Percentiles rank a stretch among this genome's conserved stretches.
Evolutionary conservation across 371 early-diverging fungal species (phyloP).

Genomic region (Nematocida parisii): DNA sequence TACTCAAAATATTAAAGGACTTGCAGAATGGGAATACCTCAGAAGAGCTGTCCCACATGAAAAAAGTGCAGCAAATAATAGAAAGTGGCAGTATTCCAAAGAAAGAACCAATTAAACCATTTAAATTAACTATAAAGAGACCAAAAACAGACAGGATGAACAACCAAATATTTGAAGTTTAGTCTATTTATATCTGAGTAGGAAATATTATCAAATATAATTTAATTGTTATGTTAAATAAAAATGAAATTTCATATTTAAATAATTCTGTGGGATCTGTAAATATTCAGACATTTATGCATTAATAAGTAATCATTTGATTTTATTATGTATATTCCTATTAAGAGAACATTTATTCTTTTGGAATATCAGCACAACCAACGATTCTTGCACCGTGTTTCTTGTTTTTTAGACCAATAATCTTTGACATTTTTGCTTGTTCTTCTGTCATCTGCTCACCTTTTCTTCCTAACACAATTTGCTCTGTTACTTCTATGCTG

Average conservation of each 20-base stretch:
- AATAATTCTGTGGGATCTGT: too few species aligned
- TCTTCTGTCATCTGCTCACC: constrained; percentile 49
- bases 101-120: constrained; percentile 1
- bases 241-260: too few species aligned
- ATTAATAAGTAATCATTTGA: too few species aligned
- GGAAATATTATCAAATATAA: not conserved
- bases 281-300: too few species aligned
- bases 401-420: constrained; percentile 49
- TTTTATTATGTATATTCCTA: too few species aligned
- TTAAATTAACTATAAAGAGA: constrained; percentile 9
- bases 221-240: not conserved
- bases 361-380: constrained; percentile 7
- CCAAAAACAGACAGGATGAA: not conserved
- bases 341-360: constrained; percentile 19
- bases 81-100: not conserved
- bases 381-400: constrained; percentile 22
- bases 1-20: not conserved
- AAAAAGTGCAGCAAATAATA: not conserved
- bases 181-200: not conserved
- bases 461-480: constrained; percentile 25
- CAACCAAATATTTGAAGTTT: not conserved
- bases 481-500: constrained; percentile 51
- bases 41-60: not conserved
- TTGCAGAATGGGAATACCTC: not conserved
- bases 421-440: constrained; percentile 37